A percentile compares a stretch with the other conserved stretches of the same genome.
Conservation (phyloP, 2,329 filamentous ascomycete genomes). For the Xylariales sp. region DNA sequence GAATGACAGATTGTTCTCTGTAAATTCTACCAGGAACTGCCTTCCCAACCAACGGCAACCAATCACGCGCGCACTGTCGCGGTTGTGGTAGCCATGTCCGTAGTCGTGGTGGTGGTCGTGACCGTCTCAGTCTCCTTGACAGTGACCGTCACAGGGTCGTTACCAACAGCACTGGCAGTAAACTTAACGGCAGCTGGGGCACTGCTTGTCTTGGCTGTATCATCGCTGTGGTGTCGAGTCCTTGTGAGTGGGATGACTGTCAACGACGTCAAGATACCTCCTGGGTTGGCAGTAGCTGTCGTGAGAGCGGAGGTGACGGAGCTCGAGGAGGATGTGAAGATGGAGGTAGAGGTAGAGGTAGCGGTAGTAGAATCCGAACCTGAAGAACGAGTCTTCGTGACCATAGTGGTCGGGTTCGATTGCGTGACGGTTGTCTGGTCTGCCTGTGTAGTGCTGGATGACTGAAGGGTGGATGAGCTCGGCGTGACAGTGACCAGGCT, state of each 20-base stretch:
- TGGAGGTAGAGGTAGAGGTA: conserved; percentile 13
- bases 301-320: too few relatives aligned
- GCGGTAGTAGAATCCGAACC: conserved; percentile 9
- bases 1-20: too few relatives aligned
- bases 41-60: too few relatives aligned
- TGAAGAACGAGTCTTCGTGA: conserved; percentile 15
- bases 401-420: conserved; percentile 15
- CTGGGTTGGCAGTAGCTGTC: too few relatives aligned
- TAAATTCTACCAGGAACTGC: too few relatives aligned
- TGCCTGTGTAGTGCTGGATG: background rate
- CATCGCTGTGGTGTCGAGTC: too few relatives aligned
- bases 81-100: conserved; percentile 14
- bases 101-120: conserved; percentile 16
- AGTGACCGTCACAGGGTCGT: conserved; percentile 13
- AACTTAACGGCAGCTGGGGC: too few relatives aligned
- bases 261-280: too few relatives aligned
- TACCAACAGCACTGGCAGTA: background rate
- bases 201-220: too few relatives aligned
- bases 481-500: conserved; percentile 15
- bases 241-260: too few relatives aligned
- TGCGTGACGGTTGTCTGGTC: conserved; percentile 11
- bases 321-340: conserved; percentile 13
- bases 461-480: conserved; percentile 7
- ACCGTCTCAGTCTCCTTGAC: conserved; percentile 19
- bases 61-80: conserved; percentile 11